Conservation (phyloP, 1,139 yeast genomes). For the Candida sojae region DNA sequence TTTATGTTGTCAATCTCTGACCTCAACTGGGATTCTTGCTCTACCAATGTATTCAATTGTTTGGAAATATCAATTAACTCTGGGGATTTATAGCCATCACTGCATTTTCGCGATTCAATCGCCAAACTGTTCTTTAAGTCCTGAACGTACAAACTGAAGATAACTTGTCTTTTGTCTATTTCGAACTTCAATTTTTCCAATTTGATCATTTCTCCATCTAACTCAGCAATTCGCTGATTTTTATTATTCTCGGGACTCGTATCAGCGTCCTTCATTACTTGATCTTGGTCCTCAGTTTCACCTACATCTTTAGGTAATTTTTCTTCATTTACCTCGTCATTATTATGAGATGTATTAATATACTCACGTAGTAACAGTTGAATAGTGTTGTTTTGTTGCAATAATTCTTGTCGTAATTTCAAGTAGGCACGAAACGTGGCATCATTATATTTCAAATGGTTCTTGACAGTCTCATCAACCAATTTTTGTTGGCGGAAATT, state of each 20-base stretch:
- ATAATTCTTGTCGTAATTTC: conserved; percentile 35
- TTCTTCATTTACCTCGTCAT: neutral
- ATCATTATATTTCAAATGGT: conserved; percentile 37
- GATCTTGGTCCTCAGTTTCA: neutral
- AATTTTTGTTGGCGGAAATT: conserved; percentile 17
- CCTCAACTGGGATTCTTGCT: conserved; percentile 19
- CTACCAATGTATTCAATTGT: conserved; percentile 22
- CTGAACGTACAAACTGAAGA: conserved; percentile 28
- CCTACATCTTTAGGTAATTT: neutral
- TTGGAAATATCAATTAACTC: conserved; percentile 16
- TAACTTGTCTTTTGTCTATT: conserved; percentile 26
- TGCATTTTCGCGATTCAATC: conserved; percentile 15
- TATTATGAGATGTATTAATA: neutral
- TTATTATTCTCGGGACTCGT: neutral
- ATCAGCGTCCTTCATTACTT: neutral
- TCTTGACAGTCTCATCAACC: conserved; percentile 33
- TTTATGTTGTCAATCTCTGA: conserved; percentile 28
- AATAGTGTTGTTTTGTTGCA: conserved; percentile 18
- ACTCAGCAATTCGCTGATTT: neutral
- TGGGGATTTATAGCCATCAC: conserved; percentile 22
- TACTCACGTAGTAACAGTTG: neutral
- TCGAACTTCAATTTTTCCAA: conserved; percentile 27
- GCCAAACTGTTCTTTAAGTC: conserved; percentile 23
- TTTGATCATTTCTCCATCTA: conserved; percentile 11
- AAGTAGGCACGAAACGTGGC: conserved; percentile 34